Evolutionary conservation across 2,329 filamentous ascomycete genomes (phyloP).

Genomic region (Pezicula carpinea): DNA sequence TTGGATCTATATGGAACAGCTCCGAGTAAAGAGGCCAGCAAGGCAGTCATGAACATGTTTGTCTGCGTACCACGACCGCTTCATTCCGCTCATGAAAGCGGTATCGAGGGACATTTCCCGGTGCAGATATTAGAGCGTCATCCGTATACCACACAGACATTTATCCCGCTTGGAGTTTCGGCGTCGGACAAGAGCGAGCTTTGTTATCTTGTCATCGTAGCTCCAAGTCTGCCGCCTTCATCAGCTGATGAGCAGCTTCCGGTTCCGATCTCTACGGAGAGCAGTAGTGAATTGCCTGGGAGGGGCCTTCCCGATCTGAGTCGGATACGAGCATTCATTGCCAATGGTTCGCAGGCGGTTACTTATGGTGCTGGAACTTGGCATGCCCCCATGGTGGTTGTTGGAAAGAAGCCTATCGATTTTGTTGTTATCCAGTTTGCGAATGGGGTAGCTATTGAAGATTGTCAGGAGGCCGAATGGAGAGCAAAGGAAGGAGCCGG

Average conservation of each 20-base stretch:
- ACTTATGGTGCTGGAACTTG: slow-evolving; percentile 89
- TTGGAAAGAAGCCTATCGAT: slow-evolving; percentile 67
- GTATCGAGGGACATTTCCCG: slow-evolving; percentile 45
- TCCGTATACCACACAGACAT: slow-evolving; percentile 91
- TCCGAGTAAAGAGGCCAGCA: slow-evolving; percentile 50
- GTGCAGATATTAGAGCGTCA: slow-evolving; percentile 81
- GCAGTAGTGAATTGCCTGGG: slow-evolving; percentile 14
- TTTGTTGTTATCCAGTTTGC: slow-evolving; percentile 89
- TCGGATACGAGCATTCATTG: slow-evolving; percentile 72
- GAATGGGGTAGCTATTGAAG: slow-evolving; percentile 76
- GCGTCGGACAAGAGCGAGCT: slow-evolving; percentile 37
- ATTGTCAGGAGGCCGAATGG: slow-evolving; percentile 73
- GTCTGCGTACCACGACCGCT: slow-evolving; percentile 68
- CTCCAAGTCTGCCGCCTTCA: slow-evolving; percentile 62
- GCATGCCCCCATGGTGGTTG: slow-evolving; percentile 92
- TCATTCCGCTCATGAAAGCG: slow-evolving; percentile 25
- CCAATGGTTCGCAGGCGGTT: slow-evolving; percentile 73
- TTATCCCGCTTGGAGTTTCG: slow-evolving; percentile 67
- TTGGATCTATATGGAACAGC: slow-evolving; percentile 65
- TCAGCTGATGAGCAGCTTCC: slow-evolving; percentile 34
- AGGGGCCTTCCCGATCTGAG: slow-evolving; percentile 62
- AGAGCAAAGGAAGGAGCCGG: slow-evolving; percentile 2
- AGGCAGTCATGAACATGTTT: slow-evolving; percentile 81
- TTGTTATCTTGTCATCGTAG: slow-evolving; percentile 81
- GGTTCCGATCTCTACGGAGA: slow-evolving; percentile 25